These are phyloP conservation scores for Solanum appendiculatum DNA, from an alignment of 257 asterid species.

Conservation along the genomic window DNA sequence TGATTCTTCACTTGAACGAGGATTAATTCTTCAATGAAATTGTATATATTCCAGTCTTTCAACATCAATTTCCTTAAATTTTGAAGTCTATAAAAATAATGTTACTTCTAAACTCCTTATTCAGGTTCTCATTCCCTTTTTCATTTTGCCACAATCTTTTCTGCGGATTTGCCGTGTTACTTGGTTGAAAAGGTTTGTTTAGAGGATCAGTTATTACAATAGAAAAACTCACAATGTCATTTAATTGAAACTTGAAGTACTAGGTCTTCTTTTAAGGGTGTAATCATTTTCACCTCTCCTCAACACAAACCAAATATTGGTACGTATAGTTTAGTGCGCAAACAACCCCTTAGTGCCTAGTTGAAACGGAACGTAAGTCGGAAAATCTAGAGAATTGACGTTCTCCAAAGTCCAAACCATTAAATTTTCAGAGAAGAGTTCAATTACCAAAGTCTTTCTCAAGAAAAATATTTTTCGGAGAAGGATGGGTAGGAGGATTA, in stretches of 20 bases:
- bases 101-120: neutral
- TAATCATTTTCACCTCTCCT: neutral
- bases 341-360: neutral
- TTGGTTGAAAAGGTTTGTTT: neutral
- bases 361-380: neutral
- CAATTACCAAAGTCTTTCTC: neutral
- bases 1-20: neutral
- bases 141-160: neutral
- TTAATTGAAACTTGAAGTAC: neutral
- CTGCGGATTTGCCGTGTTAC: neutral
- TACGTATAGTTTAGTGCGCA: neutral
- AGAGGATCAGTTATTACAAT: neutral
- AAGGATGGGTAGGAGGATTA: too few relatives aligned
- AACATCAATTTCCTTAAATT: neutral
- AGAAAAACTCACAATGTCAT: neutral
- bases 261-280: neutral
- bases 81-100: neutral
- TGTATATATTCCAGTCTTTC: neutral
- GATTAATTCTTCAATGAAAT: neutral
- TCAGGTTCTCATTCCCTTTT: neutral
- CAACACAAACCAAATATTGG: neutral
- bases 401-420: neutral
- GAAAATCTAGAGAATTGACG: neutral
- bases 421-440: too few relatives aligned
- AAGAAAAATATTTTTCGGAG: too few relatives aligned